Evolutionary conservation across 164 flowering plant genomes (phyloP).

Genomic region (Protea cynaroides): DNA sequence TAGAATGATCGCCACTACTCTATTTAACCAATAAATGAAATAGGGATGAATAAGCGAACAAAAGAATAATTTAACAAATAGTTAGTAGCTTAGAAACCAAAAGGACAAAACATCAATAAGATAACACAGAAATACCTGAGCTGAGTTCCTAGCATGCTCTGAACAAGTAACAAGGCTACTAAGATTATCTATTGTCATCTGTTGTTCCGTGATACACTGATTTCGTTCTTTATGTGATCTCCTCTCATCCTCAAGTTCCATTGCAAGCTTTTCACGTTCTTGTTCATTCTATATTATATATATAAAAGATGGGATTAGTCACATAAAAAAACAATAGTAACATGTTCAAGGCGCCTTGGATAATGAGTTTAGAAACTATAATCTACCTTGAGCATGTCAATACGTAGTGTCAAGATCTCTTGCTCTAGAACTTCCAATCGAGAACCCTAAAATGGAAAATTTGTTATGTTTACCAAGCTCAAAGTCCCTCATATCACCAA

Average conservation of each 20-base stretch:
- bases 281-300: constrained; percentile 63
- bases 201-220: constrained; percentile 55
- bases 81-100: not conserved
- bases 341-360: not conserved
- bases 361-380: not conserved
- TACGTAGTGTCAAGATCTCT: constrained; percentile 81
- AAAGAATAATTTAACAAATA: not conserved
- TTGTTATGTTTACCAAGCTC: constrained; percentile 1
- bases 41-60: not conserved
- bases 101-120: not conserved
- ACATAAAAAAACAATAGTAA: not conserved
- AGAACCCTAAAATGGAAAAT: constrained; percentile 58
- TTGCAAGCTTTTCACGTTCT: constrained; percentile 80
- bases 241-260: constrained; percentile 90
- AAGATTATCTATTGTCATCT: constrained; percentile 53
- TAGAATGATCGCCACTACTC: constrained; percentile 3
- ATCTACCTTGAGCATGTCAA: constrained; percentile 85
- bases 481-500: not conserved
- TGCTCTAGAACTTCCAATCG: constrained; percentile 82
- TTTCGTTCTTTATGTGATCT: constrained; percentile 71
- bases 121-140: constrained; percentile 36
- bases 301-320: no score
- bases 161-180: constrained; percentile 43
- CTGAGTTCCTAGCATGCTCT: constrained; percentile 34
- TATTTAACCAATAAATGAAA: constrained; percentile 2